phyloP scores from a whole-genome alignment of 805 yeast genomes.

The Suhomyces sp. region DNA sequence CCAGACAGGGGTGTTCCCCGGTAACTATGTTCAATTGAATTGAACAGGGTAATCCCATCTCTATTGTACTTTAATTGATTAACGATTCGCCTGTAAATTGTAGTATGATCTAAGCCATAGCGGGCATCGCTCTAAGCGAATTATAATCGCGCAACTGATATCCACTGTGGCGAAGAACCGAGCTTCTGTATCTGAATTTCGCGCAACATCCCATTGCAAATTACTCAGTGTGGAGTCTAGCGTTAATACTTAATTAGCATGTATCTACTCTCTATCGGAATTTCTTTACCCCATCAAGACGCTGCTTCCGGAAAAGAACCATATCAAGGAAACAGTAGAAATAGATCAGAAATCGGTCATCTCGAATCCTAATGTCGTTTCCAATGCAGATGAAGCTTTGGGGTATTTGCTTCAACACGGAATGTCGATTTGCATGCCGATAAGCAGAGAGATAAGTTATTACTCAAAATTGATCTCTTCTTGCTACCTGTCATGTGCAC shows the following conservation, averaged over 20 bases:
- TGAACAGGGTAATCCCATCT: background rate
- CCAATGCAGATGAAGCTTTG: background rate
- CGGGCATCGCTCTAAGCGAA: background rate
- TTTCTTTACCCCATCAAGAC: background rate
- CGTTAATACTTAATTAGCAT: background rate
- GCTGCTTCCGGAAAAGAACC: background rate
- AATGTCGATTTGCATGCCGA: conserved; percentile 9
- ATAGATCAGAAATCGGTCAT: background rate
- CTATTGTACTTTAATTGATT: background rate
- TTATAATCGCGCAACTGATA: background rate
- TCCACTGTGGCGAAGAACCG: background rate
- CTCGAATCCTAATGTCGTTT: background rate
- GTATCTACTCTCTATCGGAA: background rate
- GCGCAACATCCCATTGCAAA: background rate
- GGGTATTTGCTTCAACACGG: background rate
- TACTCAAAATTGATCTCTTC: conserved; percentile 49
- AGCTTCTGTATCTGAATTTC: background rate
- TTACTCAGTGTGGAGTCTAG: background rate
- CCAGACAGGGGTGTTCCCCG: conserved; percentile 89
- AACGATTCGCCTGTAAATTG: background rate
- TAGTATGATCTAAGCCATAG: background rate
- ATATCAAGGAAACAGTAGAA: background rate
- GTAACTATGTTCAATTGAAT: conserved; percentile 85
- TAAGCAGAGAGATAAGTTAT: conserved; percentile 33
- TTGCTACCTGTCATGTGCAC: conserved; percentile 51